phyloP scores from a whole-genome alignment of 257 asterid species.

The Solanum sitiens region DNA sequence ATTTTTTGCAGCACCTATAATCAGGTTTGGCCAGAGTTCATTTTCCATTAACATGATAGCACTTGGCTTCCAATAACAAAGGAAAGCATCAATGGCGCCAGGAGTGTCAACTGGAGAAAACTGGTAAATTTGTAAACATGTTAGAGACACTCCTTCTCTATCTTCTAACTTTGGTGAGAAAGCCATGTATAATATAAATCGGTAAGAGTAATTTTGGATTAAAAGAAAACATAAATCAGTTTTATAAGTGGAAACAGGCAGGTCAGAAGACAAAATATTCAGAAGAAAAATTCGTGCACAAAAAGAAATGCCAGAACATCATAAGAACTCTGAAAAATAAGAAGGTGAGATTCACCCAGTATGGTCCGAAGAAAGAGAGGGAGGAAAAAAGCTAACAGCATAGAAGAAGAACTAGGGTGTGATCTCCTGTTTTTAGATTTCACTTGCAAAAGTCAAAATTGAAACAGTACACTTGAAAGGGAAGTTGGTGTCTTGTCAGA shows the following conservation, averaged over 20 bases:
- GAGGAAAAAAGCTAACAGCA: not conserved
- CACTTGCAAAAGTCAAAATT: not conserved
- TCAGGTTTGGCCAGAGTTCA: conserved; percentile 92
- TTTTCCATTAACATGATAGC: conserved; percentile 76
- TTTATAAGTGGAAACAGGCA: not conserved
- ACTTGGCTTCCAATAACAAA: conserved; percentile 75
- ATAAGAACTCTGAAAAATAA: not conserved
- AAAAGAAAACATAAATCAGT: not conserved
- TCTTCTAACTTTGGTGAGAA: not conserved
- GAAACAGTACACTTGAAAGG: not conserved
- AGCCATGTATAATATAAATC: not conserved
- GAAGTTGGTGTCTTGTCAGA: not conserved
- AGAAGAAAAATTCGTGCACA: not conserved
- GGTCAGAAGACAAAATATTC: not conserved
- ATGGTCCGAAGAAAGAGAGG: not conserved
- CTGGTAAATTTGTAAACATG: conserved; percentile 26
- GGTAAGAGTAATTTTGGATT: not conserved
- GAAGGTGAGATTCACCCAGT: not conserved
- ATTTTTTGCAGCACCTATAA: conserved; percentile 59
- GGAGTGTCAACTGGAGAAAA: conserved; percentile 93
- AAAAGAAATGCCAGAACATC: not conserved
- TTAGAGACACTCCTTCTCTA: not conserved
- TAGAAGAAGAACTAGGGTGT: not conserved
- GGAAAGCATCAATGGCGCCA: conserved; percentile 64
- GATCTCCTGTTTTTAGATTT: not conserved